Base-by-base conservation (phyloP, 1,284 basidiomycete species). In the Inonotus hispidus region DNA sequence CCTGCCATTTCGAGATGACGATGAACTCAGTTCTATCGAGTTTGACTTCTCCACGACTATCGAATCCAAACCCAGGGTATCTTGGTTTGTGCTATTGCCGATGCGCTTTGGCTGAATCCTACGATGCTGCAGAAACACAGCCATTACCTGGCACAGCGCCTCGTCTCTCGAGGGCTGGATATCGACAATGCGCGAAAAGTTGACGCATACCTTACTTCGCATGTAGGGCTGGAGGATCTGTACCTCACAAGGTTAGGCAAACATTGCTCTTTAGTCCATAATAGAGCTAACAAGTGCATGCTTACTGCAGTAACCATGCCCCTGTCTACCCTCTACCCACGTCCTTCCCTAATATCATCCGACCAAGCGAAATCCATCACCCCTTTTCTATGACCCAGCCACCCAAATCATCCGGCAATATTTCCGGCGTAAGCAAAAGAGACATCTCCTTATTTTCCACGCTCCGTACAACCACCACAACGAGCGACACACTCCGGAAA, bases 151-250 rank as follows among this genome's bases (percentile, higher is more conserved):
- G 70, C 79, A 41, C 75, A 80, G 32, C 67, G 78, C 55, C 80
- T 84, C 59, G 79, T 87, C 53, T 78, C 81, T 13, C 77, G 87
- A 64, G 87, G 86, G 1, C 75, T 87, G 63, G 74, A 77, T 2
- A 58, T 68, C 19, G 59, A 71, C 10, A 71, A 74, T n/a, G 66
- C 75, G 21, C 60, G 65, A 13, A 66, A 68, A 2, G 80, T 80
- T 63, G 69, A 78, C 29, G 67, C 67, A n/a, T 78, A 76, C 77
- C 68, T 67, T 56, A 64, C 58, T 14, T 60, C 65, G 35, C 59
- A 64, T 4, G 65, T 69, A 55, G 65, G 68, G 53, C 65, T 76
- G 27, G 67, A 69, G 25, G 69, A 69, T 35, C 71, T 75, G 6
- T 71, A 74, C 38, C 64, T 77, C 53, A 69, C 68, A 49, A 74